Base-by-base conservation (phyloP, 441 rosid species). In the Gossypium trilobum region DNA sequence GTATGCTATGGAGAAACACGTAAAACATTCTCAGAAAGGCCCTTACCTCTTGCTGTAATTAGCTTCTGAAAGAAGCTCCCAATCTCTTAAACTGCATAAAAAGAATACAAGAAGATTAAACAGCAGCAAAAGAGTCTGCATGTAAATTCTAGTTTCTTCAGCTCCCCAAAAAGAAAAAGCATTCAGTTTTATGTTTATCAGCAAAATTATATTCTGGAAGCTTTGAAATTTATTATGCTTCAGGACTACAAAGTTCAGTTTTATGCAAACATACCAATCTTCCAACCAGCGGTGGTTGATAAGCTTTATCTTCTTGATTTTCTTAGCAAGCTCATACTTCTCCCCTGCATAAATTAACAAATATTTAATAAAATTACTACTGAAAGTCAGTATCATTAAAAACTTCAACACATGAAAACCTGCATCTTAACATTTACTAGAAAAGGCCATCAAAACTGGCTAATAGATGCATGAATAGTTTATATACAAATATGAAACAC, bases 281-380 rank as follows among this genome's bases (percentile, higher is more conserved):
- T 88, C 98, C 85, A 95, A 84, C 99, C 99, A 95, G 1, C 79
- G 87, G 72, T 92, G 98, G 64, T 92, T 92, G 42, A 92, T 88
- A 72, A 92, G 85, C 80, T 89, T 95, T 79, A 92, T 91, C 78
- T n/a, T 87, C 82, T 82, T 85, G 62, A 87, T 77, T 80, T 82
- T 91, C 81, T 83, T 83, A 69, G 99, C 98, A 69, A 95, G 88
- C 79, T 91, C 95, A 69, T 89, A 95, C 86, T 95, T 95, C 76
- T 95, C 97, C 75, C 97, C 99, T 94, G 74, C 44, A 61, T 57
- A 77, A 70, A 73, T 73, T 52, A 48, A 56, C 54, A 68, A 68
- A 57, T 33, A 59, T 67, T 27, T 46, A 16, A 72, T 48, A 59
- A 70, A 44, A 33, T 44, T 1, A 48, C 73, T 17, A 64, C 16